Percentiles rank a stretch among this genome's conserved stretches.
phyloP scores from a whole-genome alignment of 306 rosid genomes.

The Senna siamea region DNA sequence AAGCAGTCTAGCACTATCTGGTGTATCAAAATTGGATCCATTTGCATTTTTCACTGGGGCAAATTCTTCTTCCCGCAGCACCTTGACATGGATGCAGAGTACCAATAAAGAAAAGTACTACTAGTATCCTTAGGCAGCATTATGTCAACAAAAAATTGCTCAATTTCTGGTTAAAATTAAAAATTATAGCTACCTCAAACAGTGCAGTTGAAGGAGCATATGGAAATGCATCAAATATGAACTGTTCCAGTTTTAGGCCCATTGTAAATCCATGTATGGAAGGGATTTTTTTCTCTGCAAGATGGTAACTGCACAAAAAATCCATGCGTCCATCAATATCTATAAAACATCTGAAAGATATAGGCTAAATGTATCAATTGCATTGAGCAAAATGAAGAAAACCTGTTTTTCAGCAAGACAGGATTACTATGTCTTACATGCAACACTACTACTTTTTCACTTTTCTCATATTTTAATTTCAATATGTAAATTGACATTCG shows the following conservation, averaged over 20 bases:
- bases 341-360: constrained; percentile 10
- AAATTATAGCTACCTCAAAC: constrained; percentile 73
- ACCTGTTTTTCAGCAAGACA: neutral
- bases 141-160: constrained; percentile 20
- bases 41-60: constrained; percentile 97
- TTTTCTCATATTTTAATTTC: neutral
- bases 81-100: constrained; percentile 51
- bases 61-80: constrained; percentile 91
- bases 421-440: neutral
- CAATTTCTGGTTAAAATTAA: constrained; percentile 7
- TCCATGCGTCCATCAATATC: constrained; percentile 35
- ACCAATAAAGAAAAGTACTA: constrained; percentile 23
- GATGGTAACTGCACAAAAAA: constrained; percentile 76
- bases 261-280: constrained; percentile 75
- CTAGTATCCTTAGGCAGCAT: constrained; percentile 26
- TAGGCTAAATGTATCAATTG: neutral
- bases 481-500: neutral
- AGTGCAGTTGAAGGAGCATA: constrained; percentile 98
- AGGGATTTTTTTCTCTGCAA: constrained; percentile 96
- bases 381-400: neutral
- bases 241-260: constrained; percentile 93
- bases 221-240: constrained; percentile 95
- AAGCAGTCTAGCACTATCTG: constrained; percentile 92
- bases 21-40: constrained; percentile 91
- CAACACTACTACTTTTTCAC: neutral